Conservation (phyloP, 2,329 filamentous ascomycete species). For the Ilyonectria sp. region DNA sequence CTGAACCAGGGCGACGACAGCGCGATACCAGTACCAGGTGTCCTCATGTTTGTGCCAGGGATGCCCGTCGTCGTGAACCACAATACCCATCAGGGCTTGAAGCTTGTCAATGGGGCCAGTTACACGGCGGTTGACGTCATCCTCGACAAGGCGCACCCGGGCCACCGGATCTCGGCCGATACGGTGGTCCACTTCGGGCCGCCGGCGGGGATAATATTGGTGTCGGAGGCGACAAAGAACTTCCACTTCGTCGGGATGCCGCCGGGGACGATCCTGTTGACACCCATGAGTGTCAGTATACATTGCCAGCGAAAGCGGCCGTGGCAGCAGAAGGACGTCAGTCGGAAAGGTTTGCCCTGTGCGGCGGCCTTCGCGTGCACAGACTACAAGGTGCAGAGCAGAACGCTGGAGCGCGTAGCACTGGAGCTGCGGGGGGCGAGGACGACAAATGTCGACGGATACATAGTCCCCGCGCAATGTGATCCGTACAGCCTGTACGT, state of each 20-base stretch:
- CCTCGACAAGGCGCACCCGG: neutral
- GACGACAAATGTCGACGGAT: neutral
- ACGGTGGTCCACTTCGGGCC: slow-evolving; percentile 12
- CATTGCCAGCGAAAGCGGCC: slow-evolving; percentile 7
- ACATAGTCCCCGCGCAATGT: neutral
- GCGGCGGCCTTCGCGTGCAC: slow-evolving; percentile 2
- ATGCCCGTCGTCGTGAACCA: slow-evolving; percentile 21
- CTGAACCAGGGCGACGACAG: neutral
- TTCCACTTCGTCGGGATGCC: slow-evolving; percentile 17
- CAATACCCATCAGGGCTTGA: slow-evolving; percentile 16
- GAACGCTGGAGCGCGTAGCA: neutral
- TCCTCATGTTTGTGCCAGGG: neutral
- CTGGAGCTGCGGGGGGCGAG: slow-evolving; percentile 5
- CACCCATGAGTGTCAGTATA: slow-evolving; percentile 8
- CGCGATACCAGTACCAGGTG: neutral
- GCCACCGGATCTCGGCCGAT: neutral
- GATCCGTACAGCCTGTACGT: slow-evolving; percentile 6
- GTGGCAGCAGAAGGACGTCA: slow-evolving; percentile 14
- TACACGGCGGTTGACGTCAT: slow-evolving; percentile 3
- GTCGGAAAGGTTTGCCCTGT: slow-evolving; percentile 2
- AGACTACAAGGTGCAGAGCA: slow-evolving; percentile 12
- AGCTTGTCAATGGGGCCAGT: slow-evolving; percentile 12
- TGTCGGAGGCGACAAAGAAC: neutral
- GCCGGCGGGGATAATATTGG: slow-evolving; percentile 14
- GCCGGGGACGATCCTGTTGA: slow-evolving; percentile 12